phyloP scores from a whole-genome alignment of 2,329 filamentous ascomycete species.

The Penicillium sp. region DNA sequence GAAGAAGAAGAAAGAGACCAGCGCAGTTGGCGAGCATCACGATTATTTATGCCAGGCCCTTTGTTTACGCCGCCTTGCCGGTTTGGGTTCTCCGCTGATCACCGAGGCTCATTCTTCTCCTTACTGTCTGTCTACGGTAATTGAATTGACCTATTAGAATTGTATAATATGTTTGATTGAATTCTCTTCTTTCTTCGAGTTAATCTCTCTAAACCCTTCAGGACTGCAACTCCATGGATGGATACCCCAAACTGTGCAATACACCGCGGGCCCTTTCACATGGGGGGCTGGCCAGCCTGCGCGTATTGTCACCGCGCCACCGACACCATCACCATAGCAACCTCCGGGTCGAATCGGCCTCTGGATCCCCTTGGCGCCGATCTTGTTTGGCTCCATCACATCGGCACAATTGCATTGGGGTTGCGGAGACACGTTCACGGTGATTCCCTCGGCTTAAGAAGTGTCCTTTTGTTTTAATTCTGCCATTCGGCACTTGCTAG shows the following conservation, averaged over 20 bases:
- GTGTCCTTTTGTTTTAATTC: not conserved
- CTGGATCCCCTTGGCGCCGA: slow-evolving; percentile 11
- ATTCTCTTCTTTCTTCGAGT: not conserved
- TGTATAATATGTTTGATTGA: not conserved
- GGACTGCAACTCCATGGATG: not conserved
- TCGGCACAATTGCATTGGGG: slow-evolving; percentile 3
- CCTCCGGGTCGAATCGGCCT: slow-evolving; percentile 21
- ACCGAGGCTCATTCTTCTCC: slow-evolving; percentile 12
- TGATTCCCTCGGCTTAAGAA: slow-evolving; percentile 1
- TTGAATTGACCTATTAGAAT: not conserved
- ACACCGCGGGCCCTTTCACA: slow-evolving; percentile 11
- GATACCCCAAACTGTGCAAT: slow-evolving; percentile 1
- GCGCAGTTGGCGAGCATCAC: slow-evolving; percentile 15
- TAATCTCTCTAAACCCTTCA: not conserved
- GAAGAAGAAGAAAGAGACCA: slow-evolving; percentile 12
- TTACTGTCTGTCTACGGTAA: not conserved
- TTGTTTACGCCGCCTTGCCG: slow-evolving; percentile 27
- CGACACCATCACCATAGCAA: slow-evolving; percentile 14
- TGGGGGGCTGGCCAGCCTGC: slow-evolving; percentile 16
- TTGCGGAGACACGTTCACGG: slow-evolving; percentile 4
- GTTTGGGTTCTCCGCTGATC: slow-evolving; percentile 19
- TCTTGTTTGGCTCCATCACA: slow-evolving; percentile 9
- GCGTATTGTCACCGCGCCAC: slow-evolving; percentile 6
- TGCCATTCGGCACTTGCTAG: not conserved
- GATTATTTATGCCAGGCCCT: slow-evolving; percentile 26